phyloP scores from a whole-genome alignment of 148 eudicot genomes.

The Silene conica region DNA sequence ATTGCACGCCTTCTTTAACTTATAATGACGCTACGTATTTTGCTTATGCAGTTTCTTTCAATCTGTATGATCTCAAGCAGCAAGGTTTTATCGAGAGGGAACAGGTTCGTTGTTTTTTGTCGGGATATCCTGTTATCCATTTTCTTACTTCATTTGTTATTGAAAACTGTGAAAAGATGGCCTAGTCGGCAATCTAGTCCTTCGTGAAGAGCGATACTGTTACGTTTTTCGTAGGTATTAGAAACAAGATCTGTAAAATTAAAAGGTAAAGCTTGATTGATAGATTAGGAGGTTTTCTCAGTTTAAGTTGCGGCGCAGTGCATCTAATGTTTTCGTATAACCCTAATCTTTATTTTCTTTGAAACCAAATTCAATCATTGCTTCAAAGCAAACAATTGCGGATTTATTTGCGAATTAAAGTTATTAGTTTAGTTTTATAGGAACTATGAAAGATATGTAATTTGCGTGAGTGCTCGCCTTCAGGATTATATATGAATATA shows the following conservation, averaged over 20 bases:
- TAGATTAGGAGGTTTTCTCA: too few species aligned
- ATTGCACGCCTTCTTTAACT: background rate
- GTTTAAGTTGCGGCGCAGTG: too few species aligned
- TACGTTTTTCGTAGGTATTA: background rate
- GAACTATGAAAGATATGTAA: too few species aligned
- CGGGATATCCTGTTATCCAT: background rate
- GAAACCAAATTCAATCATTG: too few species aligned
- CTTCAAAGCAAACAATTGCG: too few species aligned
- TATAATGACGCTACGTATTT: slow-evolving; percentile 7
- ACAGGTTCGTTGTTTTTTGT: slow-evolving; percentile 43
- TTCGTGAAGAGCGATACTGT: background rate
- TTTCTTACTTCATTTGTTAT: background rate
- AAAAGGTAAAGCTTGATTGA: background rate
- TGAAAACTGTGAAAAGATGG: background rate
- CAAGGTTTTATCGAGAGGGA: slow-evolving; percentile 95
- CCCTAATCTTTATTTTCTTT: too few species aligned
- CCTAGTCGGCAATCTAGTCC: background rate
- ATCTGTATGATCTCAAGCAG: slow-evolving; percentile 92
- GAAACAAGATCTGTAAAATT: background rate
- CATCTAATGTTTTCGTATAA: too few species aligned
- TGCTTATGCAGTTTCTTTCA: slow-evolving; percentile 73
- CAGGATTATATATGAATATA: too few species aligned
- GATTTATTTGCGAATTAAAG: too few species aligned
- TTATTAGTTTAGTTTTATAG: too few species aligned
- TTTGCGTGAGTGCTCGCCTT: too few species aligned